Evolutionary conservation across 495 filamentous ascomycete species (phyloP), one percentile per base, ranked within the genome.

Genomic region (Aspergillus diversus): DNA sequence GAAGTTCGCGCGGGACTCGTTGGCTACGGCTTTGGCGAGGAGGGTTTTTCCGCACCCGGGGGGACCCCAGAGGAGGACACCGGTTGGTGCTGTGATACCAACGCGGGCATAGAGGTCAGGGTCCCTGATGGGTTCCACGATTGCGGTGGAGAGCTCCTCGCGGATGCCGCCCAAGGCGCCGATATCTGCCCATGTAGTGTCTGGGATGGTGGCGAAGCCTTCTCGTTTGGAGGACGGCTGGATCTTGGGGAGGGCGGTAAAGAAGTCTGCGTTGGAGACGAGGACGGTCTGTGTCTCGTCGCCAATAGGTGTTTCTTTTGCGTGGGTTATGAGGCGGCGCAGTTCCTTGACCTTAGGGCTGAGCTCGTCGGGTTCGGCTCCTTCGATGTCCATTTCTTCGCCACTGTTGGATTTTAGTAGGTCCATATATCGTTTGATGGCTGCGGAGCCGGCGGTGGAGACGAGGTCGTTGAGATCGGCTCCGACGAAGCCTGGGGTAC

Each of bases 41-140:
- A 99, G 85, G 0, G 95, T 99, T 74, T 99, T 99, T 65, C 95
- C 95, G 76, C 95, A 99, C 34, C 95, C 95, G 4, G 95, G 95
- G 0, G 95, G 95, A 13, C 95, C 95, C 93, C 95, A 98, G 61
- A 99, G 89, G 11, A 99, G 84, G 13, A 98, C 91, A 33, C 96
- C 96, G 0, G 92, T 91, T 0, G 95, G 92, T 0, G 92, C 89
- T 16, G 89, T 89, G 70, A 98, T 92, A 69, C 95, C 95, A 16
- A 97, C 88, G 27, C 81, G 80, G 31, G 83, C 82, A 73, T 94
- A 98, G 33, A 89, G 83, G 42, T 92, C 90, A 0, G 95, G 95
- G 49, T 88, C 78, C 62, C 87, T 89, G 78, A 99, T 99, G 3
- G 95, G 96, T 52, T 96, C 90, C 32, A 98, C 92, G 67, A 99